These are phyloP conservation scores for Solanum chmielewskii DNA, from an alignment of 257 asterid species.

Conservation along the genomic window DNA sequence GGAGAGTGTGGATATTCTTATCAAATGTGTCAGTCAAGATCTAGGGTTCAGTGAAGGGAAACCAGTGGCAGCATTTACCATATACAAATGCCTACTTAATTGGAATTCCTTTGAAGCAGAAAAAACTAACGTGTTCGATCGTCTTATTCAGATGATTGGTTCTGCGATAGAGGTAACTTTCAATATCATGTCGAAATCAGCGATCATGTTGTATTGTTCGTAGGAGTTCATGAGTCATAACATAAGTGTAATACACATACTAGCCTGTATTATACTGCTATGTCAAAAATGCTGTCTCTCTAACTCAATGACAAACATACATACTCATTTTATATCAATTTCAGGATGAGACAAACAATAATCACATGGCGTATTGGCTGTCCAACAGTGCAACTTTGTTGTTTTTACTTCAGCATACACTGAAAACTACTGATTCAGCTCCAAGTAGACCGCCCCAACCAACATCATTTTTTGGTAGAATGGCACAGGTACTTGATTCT, in stretches of 20 bases:
- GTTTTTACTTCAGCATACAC: conserved; percentile 64
- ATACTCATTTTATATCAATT: neutral
- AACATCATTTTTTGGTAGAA: conserved; percentile 70
- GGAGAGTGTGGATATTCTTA: conserved; percentile 59
- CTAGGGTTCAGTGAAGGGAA: conserved; percentile 87
- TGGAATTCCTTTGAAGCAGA: conserved; percentile 91
- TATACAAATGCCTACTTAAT: conserved; percentile 68
- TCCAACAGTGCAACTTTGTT: conserved; percentile 64
- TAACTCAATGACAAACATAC: neutral
- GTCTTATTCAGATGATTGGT: conserved; percentile 71
- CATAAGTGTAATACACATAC: neutral
- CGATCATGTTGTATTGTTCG: neutral
- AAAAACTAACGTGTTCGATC: conserved; percentile 72
- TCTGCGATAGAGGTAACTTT: conserved; percentile 66
- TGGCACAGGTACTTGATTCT: conserved; percentile 41
- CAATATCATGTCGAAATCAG: neutral
- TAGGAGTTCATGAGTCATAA: neutral
- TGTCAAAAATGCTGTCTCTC: neutral
- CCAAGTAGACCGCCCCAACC: conserved; percentile 57
- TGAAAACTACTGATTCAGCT: conserved; percentile 29
- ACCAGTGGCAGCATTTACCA: conserved; percentile 79
- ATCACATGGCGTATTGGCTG: conserved; percentile 73
- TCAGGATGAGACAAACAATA: conserved; percentile 61
- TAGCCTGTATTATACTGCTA: neutral
- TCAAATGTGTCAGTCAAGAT: conserved; percentile 44